phyloP scores from a whole-genome alignment of 805 yeast species.

The Yamadazyma tumulicola region DNA sequence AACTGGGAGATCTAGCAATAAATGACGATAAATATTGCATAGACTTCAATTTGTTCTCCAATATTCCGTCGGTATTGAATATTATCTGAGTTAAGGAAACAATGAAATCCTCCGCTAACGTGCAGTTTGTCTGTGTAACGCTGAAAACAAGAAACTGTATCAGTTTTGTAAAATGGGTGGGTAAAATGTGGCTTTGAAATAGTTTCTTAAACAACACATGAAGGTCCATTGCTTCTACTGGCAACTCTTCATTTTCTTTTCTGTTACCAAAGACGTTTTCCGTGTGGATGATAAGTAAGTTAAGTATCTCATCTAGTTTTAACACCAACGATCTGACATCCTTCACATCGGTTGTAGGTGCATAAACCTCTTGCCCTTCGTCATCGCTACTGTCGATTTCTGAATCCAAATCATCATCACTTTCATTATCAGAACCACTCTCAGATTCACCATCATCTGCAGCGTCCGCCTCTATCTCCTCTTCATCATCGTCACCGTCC shows the following conservation, averaged over 20 bases:
- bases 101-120: slow-evolving; percentile 78
- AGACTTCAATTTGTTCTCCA: slow-evolving; percentile 79
- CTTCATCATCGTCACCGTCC: slow-evolving; percentile 30
- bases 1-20: slow-evolving; percentile 77
- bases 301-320: slow-evolving; percentile 71
- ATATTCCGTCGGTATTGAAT: slow-evolving; percentile 62
- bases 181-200: slow-evolving; percentile 78
- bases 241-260: slow-evolving; percentile 22
- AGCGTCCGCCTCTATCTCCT: slow-evolving; percentile 24
- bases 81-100: slow-evolving; percentile 81
- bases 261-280: slow-evolving; percentile 42
- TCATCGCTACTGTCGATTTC: slow-evolving; percentile 21
- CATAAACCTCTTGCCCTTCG: slow-evolving; percentile 14
- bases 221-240: slow-evolving; percentile 55
- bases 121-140: slow-evolving; percentile 76
- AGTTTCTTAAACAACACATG: too few relatives aligned
- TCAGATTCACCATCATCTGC: slow-evolving; percentile 27
- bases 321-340: slow-evolving; percentile 52
- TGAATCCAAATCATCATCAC: slow-evolving; percentile 25
- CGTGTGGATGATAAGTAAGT: slow-evolving; percentile 52
- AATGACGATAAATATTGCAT: slow-evolving; percentile 90
- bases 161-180: slow-evolving; percentile 88
- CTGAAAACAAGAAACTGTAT: slow-evolving; percentile 83
- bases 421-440: slow-evolving; percentile 25
- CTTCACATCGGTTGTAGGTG: slow-evolving; percentile 33